Percentiles rank a stretch among this genome's conserved stretches.
Conservation (phyloP, 2,329 filamentous ascomycete species). For the Helicocarpus griseus region DNA sequence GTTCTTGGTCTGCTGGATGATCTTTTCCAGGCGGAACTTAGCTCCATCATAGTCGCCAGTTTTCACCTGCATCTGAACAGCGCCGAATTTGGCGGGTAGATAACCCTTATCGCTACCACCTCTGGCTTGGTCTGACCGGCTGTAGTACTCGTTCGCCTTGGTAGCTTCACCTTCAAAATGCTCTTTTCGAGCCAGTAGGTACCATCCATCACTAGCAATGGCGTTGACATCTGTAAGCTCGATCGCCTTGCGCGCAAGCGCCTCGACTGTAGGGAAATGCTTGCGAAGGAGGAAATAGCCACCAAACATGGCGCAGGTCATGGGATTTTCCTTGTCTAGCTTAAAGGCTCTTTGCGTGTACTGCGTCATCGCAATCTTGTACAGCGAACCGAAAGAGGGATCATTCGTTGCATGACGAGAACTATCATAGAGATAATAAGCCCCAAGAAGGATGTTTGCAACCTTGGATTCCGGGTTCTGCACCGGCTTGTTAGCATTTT, state of each 20-base stretch:
- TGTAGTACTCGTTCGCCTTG: slow-evolving; percentile 77
- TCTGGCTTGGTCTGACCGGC: slow-evolving; percentile 79
- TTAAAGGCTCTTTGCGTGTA: slow-evolving; percentile 94
- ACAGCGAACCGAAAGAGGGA: slow-evolving; percentile 71
- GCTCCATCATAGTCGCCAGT: slow-evolving; percentile 81
- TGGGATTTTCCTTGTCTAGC: slow-evolving; percentile 77
- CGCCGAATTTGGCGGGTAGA: slow-evolving; percentile 87
- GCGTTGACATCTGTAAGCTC: slow-evolving; percentile 93
- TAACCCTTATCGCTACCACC: slow-evolving; percentile 87
- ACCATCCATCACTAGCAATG: slow-evolving; percentile 96
- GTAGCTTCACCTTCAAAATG: slow-evolving; percentile 69
- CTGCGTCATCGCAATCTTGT: slow-evolving; percentile 88
- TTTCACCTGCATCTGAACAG: slow-evolving; percentile 77
- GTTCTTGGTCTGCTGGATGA: slow-evolving; percentile 72
- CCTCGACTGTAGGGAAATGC: slow-evolving; percentile 70
- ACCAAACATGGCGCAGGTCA: slow-evolving; percentile 85
- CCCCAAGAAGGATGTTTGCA: slow-evolving; percentile 78
- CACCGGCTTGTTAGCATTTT: slow-evolving; percentile 10
- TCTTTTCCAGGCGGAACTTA: slow-evolving; percentile 88
- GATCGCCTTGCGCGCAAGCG: slow-evolving; percentile 83
- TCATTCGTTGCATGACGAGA: slow-evolving; percentile 74
- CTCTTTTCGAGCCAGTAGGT: slow-evolving; percentile 81
- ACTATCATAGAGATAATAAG: slow-evolving; percentile 83
- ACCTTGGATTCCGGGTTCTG: slow-evolving; percentile 71
- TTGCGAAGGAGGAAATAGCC: slow-evolving; percentile 81